Percentiles rank a stretch among this genome's conserved stretches.
phyloP scores from a whole-genome alignment of 306 rosid genomes.

The Heteromeles arbutifolia region DNA sequence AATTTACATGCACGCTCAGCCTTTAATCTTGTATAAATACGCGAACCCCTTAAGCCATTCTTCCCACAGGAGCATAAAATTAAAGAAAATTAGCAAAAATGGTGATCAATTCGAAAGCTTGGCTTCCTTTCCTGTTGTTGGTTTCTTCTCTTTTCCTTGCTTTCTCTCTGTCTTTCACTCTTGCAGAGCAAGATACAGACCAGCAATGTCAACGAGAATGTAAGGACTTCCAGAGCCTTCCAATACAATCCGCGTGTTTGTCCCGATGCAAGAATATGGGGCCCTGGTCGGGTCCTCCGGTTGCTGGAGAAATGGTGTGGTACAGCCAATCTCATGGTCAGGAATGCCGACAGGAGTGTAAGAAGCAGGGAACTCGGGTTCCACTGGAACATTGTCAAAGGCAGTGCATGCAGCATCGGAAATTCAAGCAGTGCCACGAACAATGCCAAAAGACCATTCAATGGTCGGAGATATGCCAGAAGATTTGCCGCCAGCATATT shows the following conservation, averaged over 20 bases:
- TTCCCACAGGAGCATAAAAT: background rate
- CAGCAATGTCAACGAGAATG: background rate
- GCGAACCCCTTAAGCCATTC: background rate
- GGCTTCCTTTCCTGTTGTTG: constrained; percentile 7
- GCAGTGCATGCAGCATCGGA: too few species aligned
- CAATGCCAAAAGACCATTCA: too few species aligned
- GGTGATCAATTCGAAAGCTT: constrained; percentile 5
- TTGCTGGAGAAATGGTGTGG: background rate
- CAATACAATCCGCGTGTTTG: background rate
- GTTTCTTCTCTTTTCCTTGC: constrained; percentile 12
- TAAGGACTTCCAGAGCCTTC: background rate
- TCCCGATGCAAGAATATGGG: background rate
- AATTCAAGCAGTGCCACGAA: too few species aligned
- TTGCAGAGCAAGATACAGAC: background rate
- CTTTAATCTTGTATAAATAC: background rate
- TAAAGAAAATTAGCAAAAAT: background rate
- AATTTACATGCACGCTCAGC: background rate
- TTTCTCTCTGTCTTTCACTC: background rate
- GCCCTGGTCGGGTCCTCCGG: background rate
- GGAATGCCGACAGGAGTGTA: too few species aligned
- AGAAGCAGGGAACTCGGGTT: too few species aligned
- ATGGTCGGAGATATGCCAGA: too few species aligned
- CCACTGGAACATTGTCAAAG: too few species aligned
- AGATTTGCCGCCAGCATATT: too few species aligned
- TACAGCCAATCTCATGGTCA: too few species aligned